Percentiles rank a stretch among this genome's conserved stretches.
phyloP scores from a whole-genome alignment of 257 asterid species.

The Coffea canephora region DNA sequence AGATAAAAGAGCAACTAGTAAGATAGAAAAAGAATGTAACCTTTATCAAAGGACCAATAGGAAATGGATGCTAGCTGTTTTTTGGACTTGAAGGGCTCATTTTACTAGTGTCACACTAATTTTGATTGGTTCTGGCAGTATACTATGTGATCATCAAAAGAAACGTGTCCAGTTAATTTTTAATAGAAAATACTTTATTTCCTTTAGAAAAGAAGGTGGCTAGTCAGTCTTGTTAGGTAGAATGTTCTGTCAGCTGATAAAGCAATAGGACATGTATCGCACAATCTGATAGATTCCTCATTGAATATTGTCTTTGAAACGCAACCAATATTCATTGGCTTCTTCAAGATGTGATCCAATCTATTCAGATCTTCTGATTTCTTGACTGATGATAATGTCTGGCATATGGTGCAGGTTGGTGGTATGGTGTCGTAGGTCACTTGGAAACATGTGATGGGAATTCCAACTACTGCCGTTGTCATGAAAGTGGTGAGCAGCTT shows the following conservation, averaged over 20 bases:
- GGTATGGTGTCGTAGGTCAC: slow-evolving; percentile 97
- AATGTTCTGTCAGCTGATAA: slow-evolving; percentile 20
- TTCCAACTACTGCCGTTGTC: slow-evolving; percentile 65
- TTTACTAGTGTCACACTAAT: background rate
- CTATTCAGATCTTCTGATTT: slow-evolving; percentile 15
- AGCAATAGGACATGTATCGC: slow-evolving; percentile 13
- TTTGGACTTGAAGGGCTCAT: background rate
- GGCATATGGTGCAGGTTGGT: slow-evolving; percentile 67
- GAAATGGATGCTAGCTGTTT: background rate
- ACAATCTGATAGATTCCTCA: slow-evolving; percentile 8
- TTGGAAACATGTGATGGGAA: slow-evolving; percentile 76
- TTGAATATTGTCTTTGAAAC: slow-evolving; percentile 14
- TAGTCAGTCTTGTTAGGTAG: slow-evolving; percentile 29
- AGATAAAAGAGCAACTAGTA: background rate
- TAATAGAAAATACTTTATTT: background rate
- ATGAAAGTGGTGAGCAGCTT: slow-evolving; percentile 64
- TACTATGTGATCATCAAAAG: background rate
- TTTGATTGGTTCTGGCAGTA: slow-evolving; percentile 3
- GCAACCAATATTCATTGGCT: slow-evolving; percentile 20
- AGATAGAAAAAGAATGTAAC: background rate
- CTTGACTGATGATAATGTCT: slow-evolving; percentile 29
- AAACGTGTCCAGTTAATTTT: slow-evolving; percentile 4
- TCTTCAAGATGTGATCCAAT: slow-evolving; percentile 27
- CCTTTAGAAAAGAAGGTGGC: slow-evolving; percentile 23
- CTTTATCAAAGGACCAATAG: background rate